A percentile compares a stretch with the other conserved stretches of the same genome.
These are phyloP conservation scores for Rubroboletus satanas DNA, from an alignment of 768 basidiomycete genomes.

Conservation along the genomic window DNA sequence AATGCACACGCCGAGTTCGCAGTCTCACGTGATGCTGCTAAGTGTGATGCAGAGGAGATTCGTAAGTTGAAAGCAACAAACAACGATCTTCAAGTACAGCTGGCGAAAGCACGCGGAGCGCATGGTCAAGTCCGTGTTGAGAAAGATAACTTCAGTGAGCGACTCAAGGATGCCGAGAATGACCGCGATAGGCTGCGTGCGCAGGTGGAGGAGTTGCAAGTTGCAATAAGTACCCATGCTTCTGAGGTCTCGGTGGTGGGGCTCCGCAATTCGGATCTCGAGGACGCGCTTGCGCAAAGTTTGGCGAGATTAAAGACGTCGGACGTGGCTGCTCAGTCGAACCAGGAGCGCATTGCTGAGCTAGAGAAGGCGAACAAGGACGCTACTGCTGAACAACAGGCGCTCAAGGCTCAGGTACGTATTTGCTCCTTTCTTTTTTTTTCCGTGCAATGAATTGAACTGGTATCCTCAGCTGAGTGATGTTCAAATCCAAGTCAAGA, in stretches of 20 bases:
- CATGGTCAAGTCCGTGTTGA: slow-evolving; percentile 79
- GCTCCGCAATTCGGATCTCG: slow-evolving; percentile 54
- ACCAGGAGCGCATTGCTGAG: slow-evolving; percentile 55
- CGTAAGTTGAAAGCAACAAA: slow-evolving; percentile 51
- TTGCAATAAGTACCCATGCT: slow-evolving; percentile 38
- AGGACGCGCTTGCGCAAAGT: slow-evolving; percentile 71
- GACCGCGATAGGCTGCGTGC: slow-evolving; percentile 61
- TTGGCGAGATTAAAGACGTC: slow-evolving; percentile 66
- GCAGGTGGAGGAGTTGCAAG: slow-evolving; percentile 55
- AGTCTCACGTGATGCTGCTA: slow-evolving; percentile 50
- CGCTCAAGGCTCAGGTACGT: slow-evolving; percentile 58
- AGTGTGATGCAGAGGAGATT: slow-evolving; percentile 68
- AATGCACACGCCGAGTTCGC: slow-evolving; percentile 60
- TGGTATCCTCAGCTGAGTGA: slow-evolving; percentile 48
- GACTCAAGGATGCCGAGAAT: slow-evolving; percentile 52
- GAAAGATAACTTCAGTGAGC: slow-evolving; percentile 69
- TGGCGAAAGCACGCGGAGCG: slow-evolving; percentile 72
- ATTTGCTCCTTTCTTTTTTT: background rate
- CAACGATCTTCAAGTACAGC: slow-evolving; percentile 64
- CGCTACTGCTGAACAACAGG: slow-evolving; percentile 50
- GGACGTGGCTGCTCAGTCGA: slow-evolving; percentile 61
- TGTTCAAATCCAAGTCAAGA: slow-evolving; percentile 54
- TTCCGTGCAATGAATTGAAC: background rate
- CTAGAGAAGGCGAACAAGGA: slow-evolving; percentile 62
- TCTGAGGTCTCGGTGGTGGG: slow-evolving; percentile 47